Base-by-base conservation (phyloP, 2,329 filamentous ascomycete species). In the Talaromyces islandicus region DNA sequence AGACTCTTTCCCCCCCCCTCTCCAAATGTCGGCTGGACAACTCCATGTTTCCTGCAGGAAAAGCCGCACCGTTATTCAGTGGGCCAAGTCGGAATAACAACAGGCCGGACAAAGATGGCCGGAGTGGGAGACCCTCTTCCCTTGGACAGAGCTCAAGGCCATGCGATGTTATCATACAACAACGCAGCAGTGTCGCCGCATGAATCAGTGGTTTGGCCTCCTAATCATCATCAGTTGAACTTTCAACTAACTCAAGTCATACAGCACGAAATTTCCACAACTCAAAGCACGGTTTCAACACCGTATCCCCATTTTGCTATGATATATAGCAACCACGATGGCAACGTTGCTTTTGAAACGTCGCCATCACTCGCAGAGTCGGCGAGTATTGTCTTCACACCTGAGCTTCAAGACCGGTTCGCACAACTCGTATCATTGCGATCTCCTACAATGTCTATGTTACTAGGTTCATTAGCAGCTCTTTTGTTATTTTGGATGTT, bases 291-390 rank as follows among this genome's bases (percentile, higher is more conserved):
- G 12, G 19, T 27, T 21, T 38, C 50, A 7, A 7, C 71, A 11
- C 68, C 70, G 25, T 72, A 72, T 35, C 66, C 69, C 6, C 73
- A 75, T 56, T 75, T 70, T 54, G 72, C 72, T n/a, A 64, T 75
- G 59, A 67, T 75, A 41, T 75, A 72, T 56, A 66, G 74, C 30
- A 71, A 75, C 54, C 67, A 69, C 17, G 68, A 71, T 56, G 73
- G 73, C 2, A 66, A 73, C 32, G 64, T 71, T 38, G 67, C 68
- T 24, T 59, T 72, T 3, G 66, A 72, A 57, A 67, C 65, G 14
- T 75, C 73, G 0, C 64, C 70, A 10, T 75, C 73, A 10, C 68
- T 75, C 54, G 63, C 67, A 17, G 68, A 69, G 19, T 71, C 68
- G 46, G 71, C 67, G 35, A 69, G 66, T 17, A 62, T 65, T 0